Conservation (phyloP, 257 asterid genomes). For the Henckelia pumila region DNA sequence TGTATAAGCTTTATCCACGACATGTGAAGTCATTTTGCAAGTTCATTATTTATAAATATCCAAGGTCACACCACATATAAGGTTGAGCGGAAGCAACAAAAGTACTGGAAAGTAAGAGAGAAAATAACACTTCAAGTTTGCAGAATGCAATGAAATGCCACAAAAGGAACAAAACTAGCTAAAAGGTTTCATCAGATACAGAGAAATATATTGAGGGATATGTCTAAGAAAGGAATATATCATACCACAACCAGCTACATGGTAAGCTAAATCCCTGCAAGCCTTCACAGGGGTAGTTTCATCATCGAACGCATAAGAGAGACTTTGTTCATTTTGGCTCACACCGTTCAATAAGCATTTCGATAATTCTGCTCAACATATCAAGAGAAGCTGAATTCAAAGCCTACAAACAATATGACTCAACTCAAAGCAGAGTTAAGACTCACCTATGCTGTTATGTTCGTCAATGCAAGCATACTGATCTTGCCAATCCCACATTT, state of each 20-base stretch:
- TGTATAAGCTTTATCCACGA: background rate
- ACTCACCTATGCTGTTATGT: slow-evolving; percentile 48
- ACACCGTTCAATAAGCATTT: slow-evolving; percentile 44
- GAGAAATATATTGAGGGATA: background rate
- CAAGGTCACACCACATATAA: too few relatives aligned
- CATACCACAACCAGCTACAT: slow-evolving; percentile 41
- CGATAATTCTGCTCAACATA: slow-evolving; percentile 43
- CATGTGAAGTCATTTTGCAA: background rate
- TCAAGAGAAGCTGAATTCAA: slow-evolving; percentile 22
- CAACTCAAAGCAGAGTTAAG: background rate
- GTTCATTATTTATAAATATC: slow-evolving; percentile 1
- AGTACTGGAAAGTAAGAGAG: too few relatives aligned
- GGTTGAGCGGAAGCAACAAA: too few relatives aligned
- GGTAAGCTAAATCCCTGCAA: slow-evolving; percentile 57
- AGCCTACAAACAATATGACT: slow-evolving; percentile 10
- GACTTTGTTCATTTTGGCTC: slow-evolving; percentile 37
- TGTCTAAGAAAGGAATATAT: background rate
- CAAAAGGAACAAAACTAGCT: background rate
- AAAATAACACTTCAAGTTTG: too few relatives aligned
- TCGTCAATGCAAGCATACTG: slow-evolving; percentile 54
- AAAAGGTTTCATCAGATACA: background rate
- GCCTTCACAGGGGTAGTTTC: slow-evolving; percentile 75
- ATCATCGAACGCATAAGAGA: slow-evolving; percentile 37
- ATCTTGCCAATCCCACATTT: slow-evolving; percentile 69
- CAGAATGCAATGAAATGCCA: background rate